phyloP scores from a whole-genome alignment of 345 rosid genomes.

The Salix purpurea region DNA sequence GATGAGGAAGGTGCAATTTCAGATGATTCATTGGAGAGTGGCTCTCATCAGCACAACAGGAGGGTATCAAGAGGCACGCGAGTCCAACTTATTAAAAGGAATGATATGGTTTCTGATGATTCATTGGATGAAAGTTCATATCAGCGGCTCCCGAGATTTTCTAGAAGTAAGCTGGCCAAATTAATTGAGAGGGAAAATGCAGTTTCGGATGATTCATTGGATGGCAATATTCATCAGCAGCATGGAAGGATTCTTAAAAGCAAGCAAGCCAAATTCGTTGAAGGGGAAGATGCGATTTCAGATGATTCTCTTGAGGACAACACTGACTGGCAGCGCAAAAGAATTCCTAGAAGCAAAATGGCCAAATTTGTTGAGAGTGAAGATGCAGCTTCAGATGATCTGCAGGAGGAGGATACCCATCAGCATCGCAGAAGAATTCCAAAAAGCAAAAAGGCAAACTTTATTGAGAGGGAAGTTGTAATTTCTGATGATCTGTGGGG shows the following conservation, averaged over 20 bases:
- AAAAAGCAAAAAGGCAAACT: slow-evolving; percentile 35
- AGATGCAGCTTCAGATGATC: slow-evolving; percentile 26
- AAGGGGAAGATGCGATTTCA: slow-evolving; percentile 29
- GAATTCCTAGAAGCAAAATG: slow-evolving; percentile 22
- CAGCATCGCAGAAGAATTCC: slow-evolving; percentile 17
- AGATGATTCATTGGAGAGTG: slow-evolving; percentile 31
- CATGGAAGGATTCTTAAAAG: slow-evolving; percentile 19
- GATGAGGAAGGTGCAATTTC: slow-evolving; percentile 30
- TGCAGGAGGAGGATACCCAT: slow-evolving; percentile 16
- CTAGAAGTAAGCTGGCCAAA: slow-evolving; percentile 28
- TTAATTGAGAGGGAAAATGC: slow-evolving; percentile 19
- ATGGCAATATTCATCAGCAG: slow-evolving; percentile 16
- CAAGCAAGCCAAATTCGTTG: slow-evolving; percentile 20
- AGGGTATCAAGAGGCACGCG: slow-evolving; percentile 16
- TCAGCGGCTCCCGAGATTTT: slow-evolving; percentile 12
- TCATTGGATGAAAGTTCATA: slow-evolving; percentile 31
- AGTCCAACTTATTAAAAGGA: slow-evolving; percentile 13
- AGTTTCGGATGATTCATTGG: slow-evolving; percentile 25
- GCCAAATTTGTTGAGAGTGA: slow-evolving; percentile 21
- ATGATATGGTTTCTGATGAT: slow-evolving; percentile 26
- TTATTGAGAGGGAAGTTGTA: slow-evolving; percentile 21
- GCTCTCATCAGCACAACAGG: slow-evolving; percentile 12
- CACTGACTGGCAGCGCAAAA: slow-evolving; percentile 8
- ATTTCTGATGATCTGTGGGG: slow-evolving; percentile 28
- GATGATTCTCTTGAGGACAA: slow-evolving; percentile 25